phyloP scores from a whole-genome alignment of 805 yeast species.

The Zygotorulaspora danielsina region DNA sequence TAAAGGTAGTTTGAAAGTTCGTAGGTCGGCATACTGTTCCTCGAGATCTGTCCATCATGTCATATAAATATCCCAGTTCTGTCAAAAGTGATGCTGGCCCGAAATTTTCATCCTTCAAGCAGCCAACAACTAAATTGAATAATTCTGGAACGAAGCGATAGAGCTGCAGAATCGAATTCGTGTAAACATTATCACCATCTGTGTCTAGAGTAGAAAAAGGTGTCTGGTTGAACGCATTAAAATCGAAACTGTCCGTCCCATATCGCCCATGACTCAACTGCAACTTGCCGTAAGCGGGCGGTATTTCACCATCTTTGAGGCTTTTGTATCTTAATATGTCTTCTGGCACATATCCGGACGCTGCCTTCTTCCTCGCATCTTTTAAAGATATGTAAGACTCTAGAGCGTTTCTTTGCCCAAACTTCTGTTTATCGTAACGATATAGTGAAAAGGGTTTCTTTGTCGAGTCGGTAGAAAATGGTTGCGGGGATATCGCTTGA shows the following conservation, averaged over 20 bases:
- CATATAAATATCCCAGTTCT: slow-evolving; percentile 84
- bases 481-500: slow-evolving; percentile 4
- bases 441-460: slow-evolving; percentile 39
- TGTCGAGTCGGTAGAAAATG: slow-evolving; percentile 18
- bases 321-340: slow-evolving; percentile 24
- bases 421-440: slow-evolving; percentile 53
- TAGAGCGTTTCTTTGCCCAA: slow-evolving; percentile 52
- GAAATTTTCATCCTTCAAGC: slow-evolving; percentile 52
- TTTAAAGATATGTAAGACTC: slow-evolving; percentile 41
- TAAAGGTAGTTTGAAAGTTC: slow-evolving; percentile 61
- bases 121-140: slow-evolving; percentile 57
- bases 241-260: slow-evolving; percentile 93
- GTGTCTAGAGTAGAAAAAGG: slow-evolving; percentile 81
- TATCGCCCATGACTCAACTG: slow-evolving; percentile 80
- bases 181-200: slow-evolving; percentile 71
- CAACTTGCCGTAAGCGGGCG: slow-evolving; percentile 70
- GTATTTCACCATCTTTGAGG: slow-evolving; percentile 43
- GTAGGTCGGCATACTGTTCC: slow-evolving; percentile 78
- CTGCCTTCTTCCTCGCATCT: slow-evolving; percentile 26
- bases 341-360: slow-evolving; percentile 19
- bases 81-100: slow-evolving; percentile 52
- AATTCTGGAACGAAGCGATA: slow-evolving; percentile 73
- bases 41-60: slow-evolving; percentile 80
- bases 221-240: slow-evolving; percentile 75
- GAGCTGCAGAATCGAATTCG: slow-evolving; percentile 74